Conservation (phyloP, 2,329 filamentous ascomycete species). For the Emericellopsis atlantica region DNA sequence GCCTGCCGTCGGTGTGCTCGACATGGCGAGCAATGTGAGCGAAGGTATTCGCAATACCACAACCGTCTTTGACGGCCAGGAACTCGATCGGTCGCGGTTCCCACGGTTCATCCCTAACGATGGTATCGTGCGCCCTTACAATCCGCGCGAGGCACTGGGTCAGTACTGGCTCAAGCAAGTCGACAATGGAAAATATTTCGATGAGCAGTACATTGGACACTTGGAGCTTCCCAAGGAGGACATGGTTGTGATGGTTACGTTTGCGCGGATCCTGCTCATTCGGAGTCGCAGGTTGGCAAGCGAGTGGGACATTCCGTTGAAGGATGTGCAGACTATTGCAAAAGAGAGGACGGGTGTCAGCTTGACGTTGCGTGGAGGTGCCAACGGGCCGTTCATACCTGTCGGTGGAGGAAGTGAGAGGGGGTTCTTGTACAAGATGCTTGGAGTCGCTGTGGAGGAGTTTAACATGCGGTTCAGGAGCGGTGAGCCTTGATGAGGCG, state of each 20-base stretch:
- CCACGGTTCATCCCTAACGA: slow-evolving; percentile 86
- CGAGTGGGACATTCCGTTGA: slow-evolving; percentile 94
- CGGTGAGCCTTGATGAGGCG: slow-evolving; percentile 7
- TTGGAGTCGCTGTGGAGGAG: slow-evolving; percentile 53
- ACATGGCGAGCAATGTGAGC: slow-evolving; percentile 91
- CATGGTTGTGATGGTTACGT: slow-evolving; percentile 82
- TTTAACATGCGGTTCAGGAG: slow-evolving; percentile 49
- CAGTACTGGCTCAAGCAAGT: slow-evolving; percentile 99
- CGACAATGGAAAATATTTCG: slow-evolving; percentile 95
- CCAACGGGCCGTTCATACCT: slow-evolving; percentile 89
- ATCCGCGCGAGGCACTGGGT: slow-evolving; percentile 84
- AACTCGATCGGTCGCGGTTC: slow-evolving; percentile 87
- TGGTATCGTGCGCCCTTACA: slow-evolving; percentile 89
- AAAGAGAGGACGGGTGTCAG: slow-evolving; percentile 94
- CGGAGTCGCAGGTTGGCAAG: slow-evolving; percentile 72
- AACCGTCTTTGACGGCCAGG: slow-evolving; percentile 90
- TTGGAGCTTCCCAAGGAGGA: slow-evolving; percentile 82
- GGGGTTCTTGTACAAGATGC: slow-evolving; percentile 51
- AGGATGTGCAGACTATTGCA: slow-evolving; percentile 91
- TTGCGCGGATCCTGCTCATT: slow-evolving; percentile 78
- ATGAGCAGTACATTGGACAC: slow-evolving; percentile 94
- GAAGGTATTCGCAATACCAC: slow-evolving; percentile 98
- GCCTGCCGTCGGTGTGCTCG: slow-evolving; percentile 90
- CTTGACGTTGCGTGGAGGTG: slow-evolving; percentile 75
- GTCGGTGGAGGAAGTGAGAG: slow-evolving; percentile 74